Conservation (phyloP, 2,329 filamentous ascomycete species). For the Chalaropsis ovoidea region DNA sequence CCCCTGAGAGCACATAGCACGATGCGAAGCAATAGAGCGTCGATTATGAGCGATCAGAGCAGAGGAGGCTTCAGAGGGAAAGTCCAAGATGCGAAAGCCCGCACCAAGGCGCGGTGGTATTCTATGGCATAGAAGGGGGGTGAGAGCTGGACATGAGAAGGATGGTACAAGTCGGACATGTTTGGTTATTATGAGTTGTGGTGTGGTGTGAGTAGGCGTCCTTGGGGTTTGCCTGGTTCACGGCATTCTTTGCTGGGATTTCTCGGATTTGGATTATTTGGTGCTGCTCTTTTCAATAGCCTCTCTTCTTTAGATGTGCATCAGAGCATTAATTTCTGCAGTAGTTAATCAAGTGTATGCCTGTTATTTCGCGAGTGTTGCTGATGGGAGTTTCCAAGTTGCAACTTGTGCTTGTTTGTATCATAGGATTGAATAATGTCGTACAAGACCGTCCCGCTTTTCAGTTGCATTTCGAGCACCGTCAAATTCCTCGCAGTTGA, state of each 20-base stretch:
- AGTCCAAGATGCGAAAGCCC: conserved; percentile 18
- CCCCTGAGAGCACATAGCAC: conserved; percentile 22
- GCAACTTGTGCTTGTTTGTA: background rate
- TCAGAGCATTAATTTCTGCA: no score
- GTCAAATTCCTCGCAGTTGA: conserved; percentile 5
- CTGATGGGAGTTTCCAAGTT: no score
- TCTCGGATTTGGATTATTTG: no score
- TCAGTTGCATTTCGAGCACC: background rate
- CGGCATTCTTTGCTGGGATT: no score
- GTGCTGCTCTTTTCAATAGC: no score
- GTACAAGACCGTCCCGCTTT: background rate
- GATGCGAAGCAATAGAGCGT: conserved; percentile 24
- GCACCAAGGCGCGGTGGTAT: conserved; percentile 17
- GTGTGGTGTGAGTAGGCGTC: no score
- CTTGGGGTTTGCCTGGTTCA: no score
- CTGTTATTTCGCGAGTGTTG: no score
- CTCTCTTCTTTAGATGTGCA: no score
- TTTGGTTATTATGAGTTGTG: background rate
- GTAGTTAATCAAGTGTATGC: no score
- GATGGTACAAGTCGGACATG: background rate
- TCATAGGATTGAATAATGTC: background rate
- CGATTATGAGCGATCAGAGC: conserved; percentile 23
- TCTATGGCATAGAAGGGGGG: background rate
- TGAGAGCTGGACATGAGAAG: background rate
- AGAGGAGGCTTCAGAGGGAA: conserved; percentile 15